Base-by-base conservation (phyloP, 2,329 filamentous ascomycete genomes). In the Cladosporium phlei region DNA sequence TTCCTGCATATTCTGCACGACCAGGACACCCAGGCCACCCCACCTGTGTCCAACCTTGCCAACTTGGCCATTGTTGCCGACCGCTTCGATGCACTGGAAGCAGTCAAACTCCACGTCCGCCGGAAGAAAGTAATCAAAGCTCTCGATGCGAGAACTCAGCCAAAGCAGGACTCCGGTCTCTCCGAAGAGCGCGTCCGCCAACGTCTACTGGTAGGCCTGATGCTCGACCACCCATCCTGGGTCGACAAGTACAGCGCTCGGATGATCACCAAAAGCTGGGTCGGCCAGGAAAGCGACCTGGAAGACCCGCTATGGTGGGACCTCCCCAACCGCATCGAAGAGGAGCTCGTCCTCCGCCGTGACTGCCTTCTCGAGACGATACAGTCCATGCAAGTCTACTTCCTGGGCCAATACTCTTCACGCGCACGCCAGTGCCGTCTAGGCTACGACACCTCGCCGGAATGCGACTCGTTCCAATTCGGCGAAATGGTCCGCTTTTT, bases 401-500 rank as follows among this genome's bases (percentile, higher is more conserved):
- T 88, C 48, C 67, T 89, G 2, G 61, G 64, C 5, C 68, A 85
- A 0, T 89, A 88, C 62, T 78, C 79, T 1, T 85, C 83, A 8
- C 78, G 81, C n/a, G 74, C 73, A 21, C 65, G 72, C 20, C 85
- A 88, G 61, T 89, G 86, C 64, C 80, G 80, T 56, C 74, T 88
- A 0, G 85, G 85, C 43, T 89, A 89, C 64, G 84, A 87, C 58
- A 82, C 80, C 2, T 85, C 80, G 51, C 66, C 76, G 2, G 79
- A 84, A 32, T 89, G 86, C 63, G 86, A 90, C 66, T 82, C 80
- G 2, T 90, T 85, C 59, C 86, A 90, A 65, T 76, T 90, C 1
- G 86, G 85, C 17, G 84, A 89, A 66, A 86, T 86, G 74, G 67
- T 88, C 52, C 81, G 80, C 54, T 89, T 89, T 64, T 76, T 89